Conservation (phyloP, 2,329 filamentous ascomycete genomes). For the Lasiodiplodia hormozganensis region DNA sequence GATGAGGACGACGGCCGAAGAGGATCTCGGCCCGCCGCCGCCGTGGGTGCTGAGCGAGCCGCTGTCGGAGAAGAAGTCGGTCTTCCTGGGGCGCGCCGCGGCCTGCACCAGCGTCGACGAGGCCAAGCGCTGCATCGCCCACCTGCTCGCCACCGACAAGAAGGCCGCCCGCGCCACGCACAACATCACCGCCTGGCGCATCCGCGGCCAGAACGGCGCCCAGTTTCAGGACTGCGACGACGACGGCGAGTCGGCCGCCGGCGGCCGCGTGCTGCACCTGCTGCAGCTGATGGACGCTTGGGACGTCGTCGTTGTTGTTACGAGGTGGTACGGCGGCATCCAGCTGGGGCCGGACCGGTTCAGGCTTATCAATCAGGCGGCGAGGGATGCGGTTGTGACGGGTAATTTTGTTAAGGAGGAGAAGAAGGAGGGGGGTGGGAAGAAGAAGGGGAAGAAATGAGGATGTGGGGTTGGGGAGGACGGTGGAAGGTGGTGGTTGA, state of each 20-base stretch:
- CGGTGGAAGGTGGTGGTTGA: background rate
- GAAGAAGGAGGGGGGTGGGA: constrained; percentile 42
- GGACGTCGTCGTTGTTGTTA: constrained; percentile 92
- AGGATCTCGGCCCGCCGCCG: constrained; percentile 54
- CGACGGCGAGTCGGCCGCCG: constrained; percentile 93
- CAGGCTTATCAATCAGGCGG: constrained; percentile 84
- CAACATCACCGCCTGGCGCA: constrained; percentile 95
- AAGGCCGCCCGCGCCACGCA: constrained; percentile 87
- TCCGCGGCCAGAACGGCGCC: constrained; percentile 64
- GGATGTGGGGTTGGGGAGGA: background rate
- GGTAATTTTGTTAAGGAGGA: constrained; percentile 72
- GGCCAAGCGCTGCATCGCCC: constrained; percentile 73
- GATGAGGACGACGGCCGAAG: constrained; percentile 32
- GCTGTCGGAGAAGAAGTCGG: constrained; percentile 81
- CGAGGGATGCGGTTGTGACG: constrained; percentile 81
- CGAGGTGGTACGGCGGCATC: constrained; percentile 93
- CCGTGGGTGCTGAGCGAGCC: constrained; percentile 78
- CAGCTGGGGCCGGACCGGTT: constrained; percentile 90
- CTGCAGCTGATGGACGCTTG: constrained; percentile 96
- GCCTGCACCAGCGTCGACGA: constrained; percentile 72
- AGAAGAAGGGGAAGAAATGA: constrained; percentile 38
- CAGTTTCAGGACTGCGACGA: constrained; percentile 92
- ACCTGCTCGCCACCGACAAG: constrained; percentile 82
- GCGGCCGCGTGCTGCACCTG: constrained; percentile 81
- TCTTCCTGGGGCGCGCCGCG: constrained; percentile 82